Conservation (phyloP, 1,139 yeast species). For the Williopsis jadinii region DNA sequence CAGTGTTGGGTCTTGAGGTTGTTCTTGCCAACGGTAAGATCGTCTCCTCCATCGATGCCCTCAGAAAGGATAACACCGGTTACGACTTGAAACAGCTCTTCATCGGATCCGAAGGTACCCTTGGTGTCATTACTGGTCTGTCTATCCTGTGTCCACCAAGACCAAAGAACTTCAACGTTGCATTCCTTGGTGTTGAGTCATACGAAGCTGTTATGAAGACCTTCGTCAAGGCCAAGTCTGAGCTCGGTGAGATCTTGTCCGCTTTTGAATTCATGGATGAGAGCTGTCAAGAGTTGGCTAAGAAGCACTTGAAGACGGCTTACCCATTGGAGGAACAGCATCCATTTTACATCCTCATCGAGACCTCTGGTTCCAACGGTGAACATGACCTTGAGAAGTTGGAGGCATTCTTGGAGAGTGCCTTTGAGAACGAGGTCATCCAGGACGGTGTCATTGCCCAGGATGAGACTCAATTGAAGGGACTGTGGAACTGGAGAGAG, state of each 20-base stretch:
- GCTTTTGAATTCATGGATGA: slow-evolving; percentile 96
- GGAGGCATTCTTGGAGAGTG: slow-evolving; percentile 72
- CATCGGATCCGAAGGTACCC: slow-evolving; percentile 89
- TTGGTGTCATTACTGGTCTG: slow-evolving; percentile 86
- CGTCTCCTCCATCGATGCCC: slow-evolving; percentile 69
- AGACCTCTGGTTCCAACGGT: slow-evolving; percentile 88
- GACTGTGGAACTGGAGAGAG: slow-evolving; percentile 95
- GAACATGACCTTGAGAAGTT: slow-evolving; percentile 77
- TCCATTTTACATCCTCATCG: slow-evolving; percentile 87
- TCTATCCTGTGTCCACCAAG: slow-evolving; percentile 90
- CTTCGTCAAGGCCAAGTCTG: slow-evolving; percentile 71
- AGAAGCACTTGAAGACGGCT: slow-evolving; percentile 42
- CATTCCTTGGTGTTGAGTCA: slow-evolving; percentile 75
- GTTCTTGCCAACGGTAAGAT: slow-evolving; percentile 88
- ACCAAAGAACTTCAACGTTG: slow-evolving; percentile 82
- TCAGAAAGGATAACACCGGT: slow-evolving; percentile 92
- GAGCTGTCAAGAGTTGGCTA: slow-evolving; percentile 61
- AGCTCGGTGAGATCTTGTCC: slow-evolving; percentile 77
- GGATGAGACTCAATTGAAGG: slow-evolving; percentile 78
- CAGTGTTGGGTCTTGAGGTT: slow-evolving; percentile 85
- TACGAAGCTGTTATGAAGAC: slow-evolving; percentile 80
- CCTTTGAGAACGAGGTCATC: slow-evolving; percentile 79
- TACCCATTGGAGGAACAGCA: slow-evolving; percentile 79
- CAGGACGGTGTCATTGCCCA: slow-evolving; percentile 93
- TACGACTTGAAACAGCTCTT: slow-evolving; percentile 87